Evolutionary conservation across 228 moss, liverwort and hornwort genomes (phyloP).

Genomic region (Sphagnum fallax): DNA sequence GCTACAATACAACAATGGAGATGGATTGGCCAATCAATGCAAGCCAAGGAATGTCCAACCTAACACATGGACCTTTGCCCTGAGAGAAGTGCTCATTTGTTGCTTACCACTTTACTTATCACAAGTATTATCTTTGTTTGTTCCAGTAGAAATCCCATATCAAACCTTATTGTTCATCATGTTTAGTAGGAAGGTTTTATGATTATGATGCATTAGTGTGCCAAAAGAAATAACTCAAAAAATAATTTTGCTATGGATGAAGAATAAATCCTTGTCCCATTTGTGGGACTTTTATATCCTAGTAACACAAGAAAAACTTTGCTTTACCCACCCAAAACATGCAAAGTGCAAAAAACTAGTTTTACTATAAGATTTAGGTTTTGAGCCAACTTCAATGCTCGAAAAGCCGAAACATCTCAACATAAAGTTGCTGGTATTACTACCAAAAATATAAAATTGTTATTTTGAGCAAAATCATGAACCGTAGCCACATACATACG

Average conservation of each 20-base stretch:
- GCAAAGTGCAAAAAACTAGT: no score
- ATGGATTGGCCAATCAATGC: conserved; percentile 96
- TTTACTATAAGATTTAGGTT: conserved; percentile 77
- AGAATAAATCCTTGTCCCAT: no score
- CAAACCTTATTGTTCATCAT: background rate
- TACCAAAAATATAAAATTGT: conserved; percentile 75
- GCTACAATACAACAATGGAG: conserved; percentile 83
- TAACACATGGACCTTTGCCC: conserved; percentile 71
- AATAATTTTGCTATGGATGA: no score
- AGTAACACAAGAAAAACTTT: no score
- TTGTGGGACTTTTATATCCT: no score
- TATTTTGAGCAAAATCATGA: conserved; percentile 72
- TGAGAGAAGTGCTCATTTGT: conserved; percentile 75
- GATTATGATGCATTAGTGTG: no score
- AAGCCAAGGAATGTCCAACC: conserved; percentile 89
- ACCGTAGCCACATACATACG: conserved; percentile 26
- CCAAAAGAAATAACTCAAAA: no score
- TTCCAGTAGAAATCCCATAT: conserved; percentile 29
- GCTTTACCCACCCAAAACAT: background rate
- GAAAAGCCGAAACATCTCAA: conserved; percentile 55
- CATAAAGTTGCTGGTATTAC: conserved; percentile 76
- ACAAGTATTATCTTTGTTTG: conserved; percentile 82
- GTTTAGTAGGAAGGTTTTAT: background rate
- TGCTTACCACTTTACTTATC: conserved; percentile 95
- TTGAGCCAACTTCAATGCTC: conserved; percentile 77